Evolutionary conservation across 441 rosid species (phyloP).

Genomic region (Aleurites moluccanus): DNA sequence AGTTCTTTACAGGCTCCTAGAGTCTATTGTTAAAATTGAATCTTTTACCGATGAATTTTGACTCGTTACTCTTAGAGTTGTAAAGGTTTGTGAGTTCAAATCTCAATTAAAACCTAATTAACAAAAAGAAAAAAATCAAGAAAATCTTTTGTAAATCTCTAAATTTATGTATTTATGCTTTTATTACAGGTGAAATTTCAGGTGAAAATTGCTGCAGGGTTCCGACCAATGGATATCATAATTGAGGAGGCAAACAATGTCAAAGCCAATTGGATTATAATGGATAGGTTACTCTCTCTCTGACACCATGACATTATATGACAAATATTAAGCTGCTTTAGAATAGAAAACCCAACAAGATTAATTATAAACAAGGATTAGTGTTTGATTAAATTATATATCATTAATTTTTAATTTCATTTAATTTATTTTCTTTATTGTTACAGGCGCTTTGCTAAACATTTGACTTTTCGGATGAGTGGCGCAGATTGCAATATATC

Average conservation of each 20-base stretch:
- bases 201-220: constrained; percentile 41
- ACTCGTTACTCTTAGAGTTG: not conserved
- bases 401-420: not conserved
- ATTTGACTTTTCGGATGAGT: constrained; percentile 32
- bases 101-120: no score
- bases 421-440: constrained; percentile 4
- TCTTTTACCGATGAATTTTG: no score
- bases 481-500: constrained; percentile 34
- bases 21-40: no score
- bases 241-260: constrained; percentile 36
- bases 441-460: constrained; percentile 37
- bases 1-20: constrained; percentile 6
- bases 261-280: constrained; percentile 41
- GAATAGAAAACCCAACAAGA: no score
- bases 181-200: constrained; percentile 43
- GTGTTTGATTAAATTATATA: not conserved
- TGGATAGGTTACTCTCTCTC: constrained; percentile 32
- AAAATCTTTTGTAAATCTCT: no score
- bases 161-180: not conserved
- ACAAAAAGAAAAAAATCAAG: no score
- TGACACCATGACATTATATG: no score
- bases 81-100: no score
- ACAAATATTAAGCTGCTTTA: no score
- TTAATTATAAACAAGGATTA: no score
- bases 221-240: constrained; percentile 37